Base-by-base conservation (phyloP, 257 asterid genomes). In the Agastache rugosa region DNA sequence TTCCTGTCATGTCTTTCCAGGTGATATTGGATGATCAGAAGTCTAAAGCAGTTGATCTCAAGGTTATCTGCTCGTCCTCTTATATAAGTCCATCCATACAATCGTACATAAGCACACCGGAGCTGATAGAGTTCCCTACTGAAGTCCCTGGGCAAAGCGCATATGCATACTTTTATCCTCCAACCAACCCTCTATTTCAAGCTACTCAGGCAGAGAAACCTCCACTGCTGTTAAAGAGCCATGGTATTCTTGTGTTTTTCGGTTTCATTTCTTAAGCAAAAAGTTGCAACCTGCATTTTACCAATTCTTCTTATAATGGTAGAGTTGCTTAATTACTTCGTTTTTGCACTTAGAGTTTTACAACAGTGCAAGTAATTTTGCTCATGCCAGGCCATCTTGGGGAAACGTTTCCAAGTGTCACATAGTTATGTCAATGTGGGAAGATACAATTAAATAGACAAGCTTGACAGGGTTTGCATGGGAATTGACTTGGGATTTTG, bases 91-190 rank as follows among this genome's bases (percentile, higher is more conserved):
- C 87, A 35, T 66, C 58, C 71, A 27, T 78, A 71, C 79, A 47
- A 35, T 77, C 86, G 2, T 94, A 90, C 78, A 71, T 90, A 74
- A 92, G 99, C 80, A 67, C 79, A 34, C 96, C 99, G 3, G 96
- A 94, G 77, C 71, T 89, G 74, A 86, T 92, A 68, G 95, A 92
- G 87, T 94, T 94, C 80, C 96, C 98, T 22, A 92, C 98, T 27
- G 90, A 81, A 77, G 88, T 92, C 72, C 93, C 93, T 0, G 99
- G 99, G 22, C 87, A 89, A 80, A 87, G 41, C 56, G 99, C 99
- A 31, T 92, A 89, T 82, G 99, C 99, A 22, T 92, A 92, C 82
- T 94, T 87, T 77, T 94, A 94, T 80, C 92, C 97, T 39, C 99
- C 99, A 15, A 89, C 90, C 63, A 92, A 90, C 85, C 91, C 99